phyloP scores from a whole-genome alignment of 129 eudicot species.

The Pulicaria dysenterica region DNA sequence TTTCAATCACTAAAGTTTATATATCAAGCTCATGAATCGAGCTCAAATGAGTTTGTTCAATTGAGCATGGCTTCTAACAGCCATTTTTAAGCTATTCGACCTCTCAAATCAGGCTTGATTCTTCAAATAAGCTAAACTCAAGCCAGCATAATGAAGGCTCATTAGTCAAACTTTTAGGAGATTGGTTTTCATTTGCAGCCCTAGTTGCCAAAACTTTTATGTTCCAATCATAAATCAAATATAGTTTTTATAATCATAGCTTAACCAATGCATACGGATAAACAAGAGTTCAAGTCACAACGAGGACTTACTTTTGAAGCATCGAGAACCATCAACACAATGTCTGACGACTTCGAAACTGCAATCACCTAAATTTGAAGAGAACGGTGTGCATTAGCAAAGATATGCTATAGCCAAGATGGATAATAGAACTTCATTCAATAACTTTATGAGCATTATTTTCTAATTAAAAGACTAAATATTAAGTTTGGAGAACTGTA shows the following conservation, averaged over 20 bases:
- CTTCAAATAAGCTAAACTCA: too few species aligned
- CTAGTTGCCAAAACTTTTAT: neutral
- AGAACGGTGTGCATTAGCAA: conserved; percentile 18
- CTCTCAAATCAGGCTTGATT: too few species aligned
- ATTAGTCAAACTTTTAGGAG: too few species aligned
- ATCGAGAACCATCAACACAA: conserved; percentile 96
- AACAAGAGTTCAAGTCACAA: conserved; percentile 16
- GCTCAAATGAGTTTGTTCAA: too few species aligned
- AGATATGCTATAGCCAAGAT: conserved; percentile 18
- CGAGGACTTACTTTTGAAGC: conserved; percentile 85
- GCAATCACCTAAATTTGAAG: conserved; percentile 82
- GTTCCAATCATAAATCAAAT: neutral
- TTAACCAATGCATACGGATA: conserved; percentile 15
- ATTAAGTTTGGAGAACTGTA: neutral
- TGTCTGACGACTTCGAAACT: conserved; percentile 95
- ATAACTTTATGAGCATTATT: conserved; percentile 2
- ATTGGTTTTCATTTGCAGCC: too few species aligned
- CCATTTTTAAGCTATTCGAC: too few species aligned
- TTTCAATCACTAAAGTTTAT: too few species aligned
- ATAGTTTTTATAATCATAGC: conserved; percentile 14
- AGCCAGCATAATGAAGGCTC: too few species aligned
- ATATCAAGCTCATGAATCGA: too few species aligned
- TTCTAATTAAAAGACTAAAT: neutral
- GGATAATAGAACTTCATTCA: neutral
- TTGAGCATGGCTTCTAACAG: too few species aligned